phyloP scores from a whole-genome alignment of 768 basidiomycete species.

The Artomyces pyxidatus region DNA sequence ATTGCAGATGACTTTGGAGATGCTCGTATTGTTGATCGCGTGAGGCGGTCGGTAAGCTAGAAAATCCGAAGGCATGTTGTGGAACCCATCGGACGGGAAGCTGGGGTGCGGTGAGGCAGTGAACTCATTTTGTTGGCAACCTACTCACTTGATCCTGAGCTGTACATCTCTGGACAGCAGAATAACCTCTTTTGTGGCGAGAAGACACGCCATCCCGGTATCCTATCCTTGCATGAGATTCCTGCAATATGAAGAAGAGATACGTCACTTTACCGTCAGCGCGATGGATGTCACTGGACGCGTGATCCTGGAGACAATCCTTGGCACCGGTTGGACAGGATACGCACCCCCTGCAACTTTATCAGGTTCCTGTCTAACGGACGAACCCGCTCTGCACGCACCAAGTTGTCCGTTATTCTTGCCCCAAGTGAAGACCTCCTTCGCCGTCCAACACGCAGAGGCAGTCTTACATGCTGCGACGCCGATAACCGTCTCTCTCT shows the following conservation, averaged over 20 bases:
- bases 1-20: slow-evolving; percentile 71
- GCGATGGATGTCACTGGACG: slow-evolving; percentile 65
- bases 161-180: slow-evolving; percentile 73
- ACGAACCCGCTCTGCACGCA: slow-evolving; percentile 19
- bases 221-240: slow-evolving; percentile 41
- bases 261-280: slow-evolving; percentile 51
- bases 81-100: slow-evolving; percentile 62
- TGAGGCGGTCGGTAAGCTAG: slow-evolving; percentile 76
- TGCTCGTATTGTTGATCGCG: slow-evolving; percentile 56
- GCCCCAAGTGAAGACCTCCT: slow-evolving; percentile 81
- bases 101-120: too few relatives aligned
- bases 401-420: slow-evolving; percentile 91
- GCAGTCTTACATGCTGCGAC: slow-evolving; percentile 82
- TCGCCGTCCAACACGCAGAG: slow-evolving; percentile 81
- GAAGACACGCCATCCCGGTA: slow-evolving; percentile 71
- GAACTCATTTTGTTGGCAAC: not conserved
- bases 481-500: slow-evolving; percentile 71
- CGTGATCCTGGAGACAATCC: slow-evolving; percentile 72
- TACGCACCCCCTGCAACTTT: slow-evolving; percentile 61
- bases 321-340: slow-evolving; percentile 67
- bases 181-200: slow-evolving; percentile 73
- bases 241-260: not conserved
- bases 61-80: slow-evolving; percentile 5
- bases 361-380: slow-evolving; percentile 27
- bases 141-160: slow-evolving; percentile 62